Base-by-base conservation (phyloP, 2,329 filamentous ascomycete species). In the Fusarium haematococcum region DNA sequence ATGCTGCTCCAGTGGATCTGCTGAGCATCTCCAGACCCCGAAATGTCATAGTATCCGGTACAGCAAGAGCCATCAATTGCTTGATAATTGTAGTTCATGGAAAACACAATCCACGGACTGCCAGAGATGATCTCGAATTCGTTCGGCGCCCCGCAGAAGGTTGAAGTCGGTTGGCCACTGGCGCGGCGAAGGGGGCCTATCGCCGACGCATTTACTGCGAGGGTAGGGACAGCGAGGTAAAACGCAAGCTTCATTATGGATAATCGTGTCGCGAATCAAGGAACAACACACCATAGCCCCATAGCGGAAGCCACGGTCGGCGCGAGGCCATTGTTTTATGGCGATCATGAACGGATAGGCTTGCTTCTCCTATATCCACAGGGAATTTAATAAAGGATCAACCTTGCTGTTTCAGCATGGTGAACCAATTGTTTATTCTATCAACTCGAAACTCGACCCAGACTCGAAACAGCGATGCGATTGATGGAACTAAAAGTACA, bases 51-150 rank as follows among this genome's bases (percentile, higher is more conserved):
- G 20, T 68, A 61, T 10, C 63, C 67, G 2, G 71, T 74, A 33
- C 71, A 74, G 59, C 69, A 72, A 14, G 71, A 68, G 5, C 71
- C 71, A 4, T 62, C 23, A 14, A 74, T 74, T 4, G 64, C 41
- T 20, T 73, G 58, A 18, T 74, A 74, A 25, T 74, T 74, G 59
- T 74, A 74, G 56, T 74, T 74, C 71, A 74, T 74, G 10, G 71
- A 74, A 39, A 70, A 74, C 14, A 74, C 64, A 45, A 74, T 73
- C 71, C 71, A 74, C 0, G 71, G 71, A 7, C 67, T 70, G 8
- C 64, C 71, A 11, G 43, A 33, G 13, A 74, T 67, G 6, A 74
- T 57, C 45, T 74, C 61, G 5, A 58, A 74, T 14, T 71, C 61
- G 20, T 74, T 74, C 1, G 71, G 71, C 8, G 69, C 48, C 20